phyloP scores from a whole-genome alignment of 2,329 filamentous ascomycete genomes.

The Colletotrichum tamarilloi region DNA sequence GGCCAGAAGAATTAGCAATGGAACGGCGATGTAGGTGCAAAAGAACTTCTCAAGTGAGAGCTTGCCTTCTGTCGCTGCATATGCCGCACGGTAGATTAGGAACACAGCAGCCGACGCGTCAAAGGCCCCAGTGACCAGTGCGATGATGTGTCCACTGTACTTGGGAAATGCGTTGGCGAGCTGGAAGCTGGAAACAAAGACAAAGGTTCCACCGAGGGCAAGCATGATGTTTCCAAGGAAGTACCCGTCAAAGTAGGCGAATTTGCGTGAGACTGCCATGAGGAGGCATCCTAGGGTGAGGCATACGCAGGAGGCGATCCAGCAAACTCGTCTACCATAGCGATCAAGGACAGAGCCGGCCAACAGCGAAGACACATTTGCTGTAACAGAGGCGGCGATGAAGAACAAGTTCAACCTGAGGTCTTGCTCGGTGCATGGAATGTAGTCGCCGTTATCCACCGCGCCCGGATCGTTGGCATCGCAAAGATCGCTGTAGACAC shows the following conservation, averaged over 20 bases:
- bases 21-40: constrained; percentile 50
- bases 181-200: constrained; percentile 86
- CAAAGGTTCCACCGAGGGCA: constrained; percentile 82
- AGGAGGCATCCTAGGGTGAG: constrained; percentile 76
- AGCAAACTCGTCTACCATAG: constrained; percentile 82
- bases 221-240: constrained; percentile 80
- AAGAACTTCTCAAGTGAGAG: constrained; percentile 54
- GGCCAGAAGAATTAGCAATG: constrained; percentile 48
- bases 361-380: constrained; percentile 86
- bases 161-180: constrained; percentile 85
- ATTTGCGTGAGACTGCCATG: constrained; percentile 72
- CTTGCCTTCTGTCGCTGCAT: constrained; percentile 63
- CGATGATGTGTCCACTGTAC: constrained; percentile 80
- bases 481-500: constrained; percentile 76
- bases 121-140: constrained; percentile 83
- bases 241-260: constrained; percentile 78
- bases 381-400: constrained; percentile 86
- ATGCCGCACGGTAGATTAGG: constrained; percentile 77
- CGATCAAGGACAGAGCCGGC: constrained; percentile 87
- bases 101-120: constrained; percentile 85
- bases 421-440: constrained; percentile 54
- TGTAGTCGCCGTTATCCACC: constrained; percentile 41
- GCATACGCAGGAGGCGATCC: constrained; percentile 75
- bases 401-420: constrained; percentile 89
- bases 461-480: constrained; percentile 38